Percentiles rank a stretch among this genome's conserved stretches.
phyloP scores from a whole-genome alignment of 192 early-diverging fungal genomes.

The Coemansia sp. region DNA sequence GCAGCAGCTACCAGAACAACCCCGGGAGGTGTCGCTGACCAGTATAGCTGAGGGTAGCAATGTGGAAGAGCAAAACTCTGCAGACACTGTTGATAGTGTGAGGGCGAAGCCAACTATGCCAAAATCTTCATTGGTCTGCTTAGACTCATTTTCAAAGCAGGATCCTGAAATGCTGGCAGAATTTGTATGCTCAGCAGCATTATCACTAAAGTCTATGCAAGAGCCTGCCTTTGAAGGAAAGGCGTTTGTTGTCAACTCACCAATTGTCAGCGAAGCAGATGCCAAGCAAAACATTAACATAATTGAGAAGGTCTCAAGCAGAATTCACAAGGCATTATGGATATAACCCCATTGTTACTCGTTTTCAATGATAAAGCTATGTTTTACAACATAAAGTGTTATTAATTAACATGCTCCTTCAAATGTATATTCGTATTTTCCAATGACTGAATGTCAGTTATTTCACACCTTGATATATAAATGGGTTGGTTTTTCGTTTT shows the following conservation, averaged over 20 bases:
- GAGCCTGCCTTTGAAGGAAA: conserved; percentile 13
- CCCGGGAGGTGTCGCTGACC: not conserved
- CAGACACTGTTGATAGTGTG: no score
- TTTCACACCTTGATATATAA: no score
- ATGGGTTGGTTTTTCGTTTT: no score
- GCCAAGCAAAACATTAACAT: conserved; percentile 35
- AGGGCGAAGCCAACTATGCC: not conserved
- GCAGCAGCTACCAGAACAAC: conserved; percentile 18
- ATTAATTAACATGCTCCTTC: no score
- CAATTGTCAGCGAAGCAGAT: conserved; percentile 40
- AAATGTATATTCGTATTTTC: no score
- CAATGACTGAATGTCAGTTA: no score
- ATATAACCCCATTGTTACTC: conserved; percentile 5
- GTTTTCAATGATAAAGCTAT: not conserved
- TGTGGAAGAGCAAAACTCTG: not conserved
- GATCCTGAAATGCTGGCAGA: conserved; percentile 41
- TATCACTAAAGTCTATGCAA: conserved; percentile 17
- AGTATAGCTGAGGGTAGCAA: not conserved
- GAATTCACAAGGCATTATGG: conserved; percentile 31
- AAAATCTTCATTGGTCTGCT: conserved; percentile 18
- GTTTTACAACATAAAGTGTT: no score
- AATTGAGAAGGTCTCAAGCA: conserved; percentile 34
- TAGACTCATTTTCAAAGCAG: conserved; percentile 35
- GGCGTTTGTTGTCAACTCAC: conserved; percentile 37
- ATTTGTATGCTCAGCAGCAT: conserved; percentile 41